Base-by-base conservation (phyloP, 257 asterid species). In the Thymus mandschuricus region DNA sequence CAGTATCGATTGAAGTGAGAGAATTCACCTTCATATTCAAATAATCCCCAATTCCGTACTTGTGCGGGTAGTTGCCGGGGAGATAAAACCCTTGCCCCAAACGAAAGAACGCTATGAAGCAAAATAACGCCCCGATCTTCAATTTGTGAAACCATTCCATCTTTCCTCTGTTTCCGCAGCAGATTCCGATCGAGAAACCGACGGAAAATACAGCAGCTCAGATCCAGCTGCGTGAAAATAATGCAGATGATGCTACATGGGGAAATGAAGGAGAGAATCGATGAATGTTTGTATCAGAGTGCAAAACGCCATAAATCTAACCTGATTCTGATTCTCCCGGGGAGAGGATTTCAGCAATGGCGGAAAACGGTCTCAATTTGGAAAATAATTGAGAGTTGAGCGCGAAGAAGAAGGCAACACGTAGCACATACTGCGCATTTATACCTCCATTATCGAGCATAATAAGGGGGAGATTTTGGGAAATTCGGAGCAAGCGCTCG, bases 31-130 rank as follows among this genome's bases (percentile, higher is more conserved):
- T 92, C 83, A 92, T 89, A 68, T 75, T 88, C 88, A 89, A 81
- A 72, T 31, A 66, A 80, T 89, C 94, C 48, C 96, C 98, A 50
- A 89, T 68, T 12, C 80, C 96, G 63, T 89, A 84, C 74, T 82
- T 85, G 83, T 85, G 92, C 48, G 98, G 98, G 64, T 92, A 92
- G 76, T 96, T 92, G 31, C 96, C 98, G 29, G 94, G 98, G 70
- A 92, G 91, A 70, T 92, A 92, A 84, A 89, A 92, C 44, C 96
- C 96, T 34, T 80, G 79, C n/a, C 89, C 94, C 68, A 86, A 35
- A 75, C 75, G 83, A 49, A 54, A 63, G 61, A 78, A 43, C 29
- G 49, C 60, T 77, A 80, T 48, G 63, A 81, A 79, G 73, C 80
- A 41, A 52, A 85, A 71, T 86, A 92, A 45, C 60, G 81, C 84